Base-by-base conservation (phyloP, 345 rosid species). In the Camelina laxa region DNA sequence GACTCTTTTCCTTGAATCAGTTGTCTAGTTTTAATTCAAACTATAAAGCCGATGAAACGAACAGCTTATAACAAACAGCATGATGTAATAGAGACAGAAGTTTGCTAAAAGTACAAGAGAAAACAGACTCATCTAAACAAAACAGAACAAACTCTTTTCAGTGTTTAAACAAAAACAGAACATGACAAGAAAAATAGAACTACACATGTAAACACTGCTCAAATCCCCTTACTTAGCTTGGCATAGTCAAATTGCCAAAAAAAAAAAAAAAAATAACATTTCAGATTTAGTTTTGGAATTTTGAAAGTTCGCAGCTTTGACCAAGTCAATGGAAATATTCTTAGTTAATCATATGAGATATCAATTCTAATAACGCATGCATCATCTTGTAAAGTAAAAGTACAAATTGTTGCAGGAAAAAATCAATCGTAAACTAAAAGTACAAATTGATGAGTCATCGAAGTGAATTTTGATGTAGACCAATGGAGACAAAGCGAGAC, bases 331-430 rank as follows among this genome's bases (percentile, higher is more conserved):
- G 39, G 39, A 36, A 36, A 36, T 36, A 9, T 36, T 36, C 11
- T 36, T 9, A 38, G 27, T 60, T 39, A 60, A 57, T 44, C 54
- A 63, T 63, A 44, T 19, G 67, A 63, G 4, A 62, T n/a, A n/a
- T 63, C 51, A 63, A 24, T 41, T 20, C 21, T 51, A 2, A 50
- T 42, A 42, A 42, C n/a, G 47, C 1, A 19, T 50, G 55, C 27
- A 57, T 30, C n/a, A n/a, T 9, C 62, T 36, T 36, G 41, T 22
- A 22, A 22, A 22, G 1, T 22, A 22, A 22, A 22, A 22, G 24
- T 22, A 22, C 2, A 22, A 22, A 22, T 2, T 22, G 24, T 22
- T 22, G 24, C 24, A 22, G 2, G 24, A 22, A 22, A n/a, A 22
- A 22, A 22, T 22, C 24, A 22, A 22, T 22, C 24, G 24, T 22